A percentile compares a stretch with the other conserved stretches of the same genome.
These are phyloP conservation scores for Chloris gayana DNA, from an alignment of 176 grass and related monocot species.

Conservation along the genomic window DNA sequence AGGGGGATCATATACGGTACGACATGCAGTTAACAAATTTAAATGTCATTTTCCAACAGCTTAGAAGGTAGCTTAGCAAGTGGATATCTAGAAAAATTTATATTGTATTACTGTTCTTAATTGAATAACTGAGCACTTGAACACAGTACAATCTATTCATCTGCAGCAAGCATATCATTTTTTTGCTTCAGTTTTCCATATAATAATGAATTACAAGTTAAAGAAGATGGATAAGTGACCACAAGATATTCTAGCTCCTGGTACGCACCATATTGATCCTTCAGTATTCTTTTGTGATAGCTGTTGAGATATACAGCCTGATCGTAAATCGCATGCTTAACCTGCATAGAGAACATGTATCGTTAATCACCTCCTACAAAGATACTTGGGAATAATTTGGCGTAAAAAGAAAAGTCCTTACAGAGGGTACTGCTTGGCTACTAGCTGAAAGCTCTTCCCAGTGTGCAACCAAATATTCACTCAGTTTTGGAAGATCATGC, in stretches of 20 bases:
- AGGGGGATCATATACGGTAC: constrained; percentile 22
- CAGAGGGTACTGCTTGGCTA: constrained; percentile 52
- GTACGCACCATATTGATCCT: constrained; percentile 79
- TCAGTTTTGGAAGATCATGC: constrained; percentile 88
- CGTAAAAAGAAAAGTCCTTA: constrained; percentile 46
- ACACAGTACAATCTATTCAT: not conserved
- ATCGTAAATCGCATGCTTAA: constrained; percentile 71
- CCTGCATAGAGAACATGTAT: constrained; percentile 52
- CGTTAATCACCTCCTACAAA: constrained; percentile 34
- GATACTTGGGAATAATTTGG: constrained; percentile 32
- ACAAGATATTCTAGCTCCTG: not conserved
- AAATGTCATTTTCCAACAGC: constrained; percentile 1
- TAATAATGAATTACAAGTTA: constrained; percentile 6
- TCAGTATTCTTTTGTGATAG: constrained; percentile 73
- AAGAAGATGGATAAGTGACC: constrained; percentile 27
- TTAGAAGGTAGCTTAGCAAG: constrained; percentile 22
- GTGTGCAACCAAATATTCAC: constrained; percentile 77
- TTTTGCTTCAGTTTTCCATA: constrained; percentile 11
- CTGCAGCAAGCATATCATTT: constrained; percentile 7
- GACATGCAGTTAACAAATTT: not conserved
- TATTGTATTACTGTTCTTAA: not conserved
- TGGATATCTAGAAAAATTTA: constrained; percentile 27
- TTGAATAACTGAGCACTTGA: constrained; percentile 6
- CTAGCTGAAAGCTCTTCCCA: constrained; percentile 54
- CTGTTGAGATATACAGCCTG: constrained; percentile 73